These are phyloP conservation scores for Nematodospora valgi DNA, from an alignment of 805 yeast genomes.

Conservation along the genomic window DNA sequence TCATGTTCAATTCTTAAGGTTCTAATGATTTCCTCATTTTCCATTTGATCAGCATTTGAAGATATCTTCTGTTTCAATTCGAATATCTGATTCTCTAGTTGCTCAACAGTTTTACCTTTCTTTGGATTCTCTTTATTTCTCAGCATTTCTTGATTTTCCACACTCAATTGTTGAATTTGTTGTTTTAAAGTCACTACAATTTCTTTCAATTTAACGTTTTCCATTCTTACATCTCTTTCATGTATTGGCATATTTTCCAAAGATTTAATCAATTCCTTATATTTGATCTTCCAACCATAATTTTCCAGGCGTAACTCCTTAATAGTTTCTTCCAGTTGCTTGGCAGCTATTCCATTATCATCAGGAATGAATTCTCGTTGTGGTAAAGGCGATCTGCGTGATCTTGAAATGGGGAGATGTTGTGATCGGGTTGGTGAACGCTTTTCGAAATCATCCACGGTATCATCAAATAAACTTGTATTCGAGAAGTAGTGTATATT, in stretches of 20 bases:
- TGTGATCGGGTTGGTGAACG: conserved; percentile 3
- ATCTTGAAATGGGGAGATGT: not conserved
- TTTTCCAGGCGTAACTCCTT: conserved; percentile 11
- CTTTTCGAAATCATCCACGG: conserved; percentile 7
- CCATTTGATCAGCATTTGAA: not conserved
- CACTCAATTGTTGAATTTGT: not conserved
- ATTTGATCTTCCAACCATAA: conserved; percentile 9
- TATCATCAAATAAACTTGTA: conserved; percentile 8
- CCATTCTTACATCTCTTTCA: conserved; percentile 7
- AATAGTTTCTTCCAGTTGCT: conserved; percentile 11
- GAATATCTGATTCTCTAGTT: not conserved
- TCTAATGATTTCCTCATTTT: conserved; percentile 1
- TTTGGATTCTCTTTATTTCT: conserved; percentile 2
- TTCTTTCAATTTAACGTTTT: conserved; percentile 9
- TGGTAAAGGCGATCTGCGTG: not conserved
- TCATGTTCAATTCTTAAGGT: conserved; percentile 1
- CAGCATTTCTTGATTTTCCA: not conserved
- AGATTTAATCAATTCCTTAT: conserved; percentile 7
- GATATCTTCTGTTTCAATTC: conserved; percentile 2
- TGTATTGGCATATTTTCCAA: conserved; percentile 9
- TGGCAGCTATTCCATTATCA: conserved; percentile 9
- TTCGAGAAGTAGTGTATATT: not conserved
- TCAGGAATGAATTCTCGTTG: conserved; percentile 4
- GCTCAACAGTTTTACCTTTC: not conserved
- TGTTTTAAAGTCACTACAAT: conserved; percentile 1